phyloP scores from a whole-genome alignment of 2,329 filamentous ascomycete genomes.

The Spiromastix sp. region DNA sequence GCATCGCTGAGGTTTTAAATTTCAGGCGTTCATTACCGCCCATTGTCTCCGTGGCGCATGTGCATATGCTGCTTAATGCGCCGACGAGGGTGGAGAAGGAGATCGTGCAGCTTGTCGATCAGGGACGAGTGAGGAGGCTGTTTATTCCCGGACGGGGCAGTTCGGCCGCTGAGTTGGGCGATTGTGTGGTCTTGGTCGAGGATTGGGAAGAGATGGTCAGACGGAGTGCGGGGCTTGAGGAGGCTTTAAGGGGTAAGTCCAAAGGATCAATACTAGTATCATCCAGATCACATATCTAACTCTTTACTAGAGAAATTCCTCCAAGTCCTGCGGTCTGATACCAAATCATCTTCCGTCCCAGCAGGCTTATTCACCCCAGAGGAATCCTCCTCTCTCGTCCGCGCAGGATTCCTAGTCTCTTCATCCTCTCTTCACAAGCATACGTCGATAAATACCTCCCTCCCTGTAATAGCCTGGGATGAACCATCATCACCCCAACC shows the following conservation, averaged over 20 bases:
- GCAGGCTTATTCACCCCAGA: constrained; percentile 33
- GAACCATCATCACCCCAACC: background rate
- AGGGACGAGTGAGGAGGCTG: constrained; percentile 44
- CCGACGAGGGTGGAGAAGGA: constrained; percentile 51
- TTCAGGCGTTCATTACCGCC: constrained; percentile 45
- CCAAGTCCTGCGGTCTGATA: constrained; percentile 35
- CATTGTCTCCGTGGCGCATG: constrained; percentile 49
- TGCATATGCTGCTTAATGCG: constrained; percentile 47
- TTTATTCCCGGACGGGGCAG: constrained; percentile 47
- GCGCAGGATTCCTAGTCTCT: constrained; percentile 46
- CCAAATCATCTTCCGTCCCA: constrained; percentile 37
- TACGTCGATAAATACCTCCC: constrained; percentile 33
- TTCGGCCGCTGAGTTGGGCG: constrained; percentile 45
- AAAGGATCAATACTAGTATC: constrained; percentile 19
- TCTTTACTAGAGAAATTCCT: constrained; percentile 38
- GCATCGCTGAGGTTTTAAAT: constrained; percentile 50
- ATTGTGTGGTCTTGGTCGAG: constrained; percentile 45
- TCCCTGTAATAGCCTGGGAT: constrained; percentile 17
- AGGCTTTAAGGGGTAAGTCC: constrained; percentile 25
- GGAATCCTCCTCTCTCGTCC: constrained; percentile 40
- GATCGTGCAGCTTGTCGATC: constrained; percentile 42
- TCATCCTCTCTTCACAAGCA: constrained; percentile 31
- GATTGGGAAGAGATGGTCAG: constrained; percentile 41
- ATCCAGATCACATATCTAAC: constrained; percentile 34
- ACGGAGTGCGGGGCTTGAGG: constrained; percentile 22